A percentile compares a stretch with the other conserved stretches of the same genome.
phyloP scores from a whole-genome alignment of 768 basidiomycete species.

The Boletus subcaerulescens region DNA sequence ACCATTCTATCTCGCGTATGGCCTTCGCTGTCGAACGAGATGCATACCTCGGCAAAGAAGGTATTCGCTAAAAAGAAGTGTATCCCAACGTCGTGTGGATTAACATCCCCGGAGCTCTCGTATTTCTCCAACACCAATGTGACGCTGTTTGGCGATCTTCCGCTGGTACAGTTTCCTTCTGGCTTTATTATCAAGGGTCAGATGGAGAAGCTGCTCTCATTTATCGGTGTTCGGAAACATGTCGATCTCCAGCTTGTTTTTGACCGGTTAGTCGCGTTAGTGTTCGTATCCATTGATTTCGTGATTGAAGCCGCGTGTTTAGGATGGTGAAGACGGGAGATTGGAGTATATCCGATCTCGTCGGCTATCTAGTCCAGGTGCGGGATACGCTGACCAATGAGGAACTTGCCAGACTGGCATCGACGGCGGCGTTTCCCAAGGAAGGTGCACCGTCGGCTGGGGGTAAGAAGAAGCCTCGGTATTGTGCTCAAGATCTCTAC shows the following conservation, averaged over 20 bases:
- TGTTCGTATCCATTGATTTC: neutral
- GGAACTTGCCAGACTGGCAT: conserved; percentile 53
- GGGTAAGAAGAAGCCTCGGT: conserved; percentile 40
- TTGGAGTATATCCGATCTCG: conserved; percentile 3
- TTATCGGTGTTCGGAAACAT: conserved; percentile 83
- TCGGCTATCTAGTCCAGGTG: conserved; percentile 4
- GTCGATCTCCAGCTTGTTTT: conserved; percentile 95
- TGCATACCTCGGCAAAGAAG: conserved; percentile 41
- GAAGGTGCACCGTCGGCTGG: conserved; percentile 37
- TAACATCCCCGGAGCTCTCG: conserved; percentile 66
- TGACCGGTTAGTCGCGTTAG: conserved; percentile 52
- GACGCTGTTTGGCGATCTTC: conserved; percentile 74
- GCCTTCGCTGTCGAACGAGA: conserved; percentile 53
- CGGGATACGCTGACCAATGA: conserved; percentile 39
- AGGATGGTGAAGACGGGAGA: conserved; percentile 6
- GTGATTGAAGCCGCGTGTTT: neutral
- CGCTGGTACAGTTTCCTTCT: conserved; percentile 72
- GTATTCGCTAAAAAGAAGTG: conserved; percentile 44
- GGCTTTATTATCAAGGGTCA: conserved; percentile 59
- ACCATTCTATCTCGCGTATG: conserved; percentile 64
- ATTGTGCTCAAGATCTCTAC: conserved; percentile 73
- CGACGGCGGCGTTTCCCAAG: conserved; percentile 73
- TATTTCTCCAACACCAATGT: conserved; percentile 87
- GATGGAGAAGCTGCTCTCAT: conserved; percentile 67
- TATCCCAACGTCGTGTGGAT: conserved; percentile 55